These are phyloP conservation scores for Phytophthora brassicae DNA, from an alignment of 352 stramenopile species.

Conservation along the genomic window DNA sequence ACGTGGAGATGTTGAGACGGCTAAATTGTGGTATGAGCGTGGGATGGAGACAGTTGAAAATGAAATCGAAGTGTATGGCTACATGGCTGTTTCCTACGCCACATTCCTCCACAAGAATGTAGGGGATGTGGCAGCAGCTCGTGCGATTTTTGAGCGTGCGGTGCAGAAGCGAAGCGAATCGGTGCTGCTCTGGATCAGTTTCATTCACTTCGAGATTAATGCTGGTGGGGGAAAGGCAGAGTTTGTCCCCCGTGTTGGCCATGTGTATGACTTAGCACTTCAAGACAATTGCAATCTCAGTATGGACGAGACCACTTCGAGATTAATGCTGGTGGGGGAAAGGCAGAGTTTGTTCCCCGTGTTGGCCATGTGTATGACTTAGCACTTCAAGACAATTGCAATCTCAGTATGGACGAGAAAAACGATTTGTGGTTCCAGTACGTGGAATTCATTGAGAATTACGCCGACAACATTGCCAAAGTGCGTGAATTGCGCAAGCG, in stretches of 20 bases:
- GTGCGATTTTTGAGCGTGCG: slow-evolving; percentile 46
- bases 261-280: slow-evolving; percentile 52
- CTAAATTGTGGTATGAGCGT: slow-evolving; percentile 55
- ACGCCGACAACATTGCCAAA: slow-evolving; percentile 38
- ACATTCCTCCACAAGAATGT: slow-evolving; percentile 56
- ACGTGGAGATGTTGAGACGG: slow-evolving; percentile 49
- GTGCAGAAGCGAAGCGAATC: slow-evolving; percentile 46
- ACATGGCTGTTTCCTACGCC: slow-evolving; percentile 60
- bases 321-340: slow-evolving; percentile 27
- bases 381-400: slow-evolving; percentile 52
- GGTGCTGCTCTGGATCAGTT: slow-evolving; percentile 67
- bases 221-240: slow-evolving; percentile 21
- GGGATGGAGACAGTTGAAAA: slow-evolving; percentile 44
- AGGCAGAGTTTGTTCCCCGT: slow-evolving; percentile 37
- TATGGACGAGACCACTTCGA: no score
- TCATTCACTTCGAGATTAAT: slow-evolving; percentile 69
- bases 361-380: slow-evolving; percentile 49
- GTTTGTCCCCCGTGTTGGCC: slow-evolving; percentile 42
- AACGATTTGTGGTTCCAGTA: slow-evolving; percentile 85
- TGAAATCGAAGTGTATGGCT: slow-evolving; percentile 48
- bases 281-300: slow-evolving; percentile 52
- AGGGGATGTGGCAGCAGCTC: slow-evolving; percentile 40
- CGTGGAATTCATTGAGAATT: slow-evolving; percentile 70
- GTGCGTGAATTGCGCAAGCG: slow-evolving; percentile 55
- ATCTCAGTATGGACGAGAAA: slow-evolving; percentile 68